Evolutionary conservation across 495 filamentous ascomycete genomes (phyloP).

Genomic region (Staphylotrichum longicolle): DNA sequence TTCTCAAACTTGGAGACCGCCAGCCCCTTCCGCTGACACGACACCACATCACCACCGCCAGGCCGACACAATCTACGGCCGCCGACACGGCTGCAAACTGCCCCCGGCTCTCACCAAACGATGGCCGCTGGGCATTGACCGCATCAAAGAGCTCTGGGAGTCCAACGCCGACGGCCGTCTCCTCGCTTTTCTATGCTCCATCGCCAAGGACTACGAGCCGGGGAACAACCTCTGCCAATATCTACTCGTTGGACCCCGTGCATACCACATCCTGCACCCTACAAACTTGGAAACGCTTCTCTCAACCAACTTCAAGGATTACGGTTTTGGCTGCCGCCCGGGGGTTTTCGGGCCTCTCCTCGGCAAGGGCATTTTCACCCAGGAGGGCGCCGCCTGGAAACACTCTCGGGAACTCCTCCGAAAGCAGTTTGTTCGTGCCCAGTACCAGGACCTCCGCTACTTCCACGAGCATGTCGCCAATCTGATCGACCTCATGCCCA

Average conservation of each 20-base stretch:
- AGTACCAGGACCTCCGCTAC: constrained; percentile 39
- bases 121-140: constrained; percentile 44
- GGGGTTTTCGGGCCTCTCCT: constrained; percentile 36
- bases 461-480: constrained; percentile 46
- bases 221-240: constrained; percentile 34
- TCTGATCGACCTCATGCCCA: constrained; percentile 40
- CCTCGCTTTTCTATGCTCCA: constrained; percentile 36
- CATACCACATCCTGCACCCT: constrained; percentile 37
- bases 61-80: neutral
- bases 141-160: constrained; percentile 38
- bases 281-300: constrained; percentile 40
- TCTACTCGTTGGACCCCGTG: constrained; percentile 35
- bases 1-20: too few species aligned
- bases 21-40: too few species aligned
- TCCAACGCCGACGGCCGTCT: constrained; percentile 37
- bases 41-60: too few species aligned
- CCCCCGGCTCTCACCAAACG: constrained; percentile 35
- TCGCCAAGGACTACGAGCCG: constrained; percentile 39
- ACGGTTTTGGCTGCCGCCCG: constrained; percentile 34
- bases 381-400: constrained; percentile 36
- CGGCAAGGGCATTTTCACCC: constrained; percentile 38
- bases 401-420: constrained; percentile 38
- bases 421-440: constrained; percentile 53
- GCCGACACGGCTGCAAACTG: constrained; percentile 31
- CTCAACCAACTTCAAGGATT: constrained; percentile 42